A percentile compares a stretch with the other conserved stretches of the same genome.
phyloP scores from a whole-genome alignment of 2,329 filamentous ascomycete genomes.

The Hawksworthiomyces lignivorus region DNA sequence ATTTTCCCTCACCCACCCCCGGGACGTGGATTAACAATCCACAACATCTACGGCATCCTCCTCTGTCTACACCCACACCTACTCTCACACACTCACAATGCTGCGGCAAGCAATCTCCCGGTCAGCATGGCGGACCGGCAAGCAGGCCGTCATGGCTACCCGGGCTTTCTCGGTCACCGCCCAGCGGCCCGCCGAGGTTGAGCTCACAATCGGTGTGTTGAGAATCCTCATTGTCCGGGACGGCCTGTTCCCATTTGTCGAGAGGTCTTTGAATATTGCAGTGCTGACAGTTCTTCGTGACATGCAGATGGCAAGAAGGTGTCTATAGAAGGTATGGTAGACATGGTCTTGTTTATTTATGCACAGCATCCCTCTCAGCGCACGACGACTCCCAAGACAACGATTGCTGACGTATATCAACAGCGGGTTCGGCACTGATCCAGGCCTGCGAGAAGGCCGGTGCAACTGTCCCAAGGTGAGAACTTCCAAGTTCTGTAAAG shows the following conservation, averaged over 20 bases:
- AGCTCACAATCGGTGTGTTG: conserved; percentile 82
- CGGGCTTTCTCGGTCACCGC: conserved; percentile 77
- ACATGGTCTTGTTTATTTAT: not conserved
- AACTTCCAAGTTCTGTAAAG: conserved; percentile 12
- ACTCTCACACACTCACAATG: conserved; percentile 43
- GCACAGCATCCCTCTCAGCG: too few species aligned
- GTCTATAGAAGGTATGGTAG: conserved; percentile 77
- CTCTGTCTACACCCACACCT: conserved; percentile 22
- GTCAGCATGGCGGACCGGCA: conserved; percentile 59
- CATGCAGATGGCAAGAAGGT: conserved; percentile 91
- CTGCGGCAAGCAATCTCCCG: conserved; percentile 60
- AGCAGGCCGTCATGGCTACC: conserved; percentile 51
- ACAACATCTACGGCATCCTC: conserved; percentile 12
- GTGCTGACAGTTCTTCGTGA: conserved; percentile 13
- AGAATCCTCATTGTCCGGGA: too few species aligned
- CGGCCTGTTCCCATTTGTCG: too few species aligned
- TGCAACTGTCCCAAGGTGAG: conserved; percentile 74
- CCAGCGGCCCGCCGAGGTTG: conserved; percentile 80
- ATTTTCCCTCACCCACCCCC: conserved; percentile 19
- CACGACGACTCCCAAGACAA: too few species aligned
- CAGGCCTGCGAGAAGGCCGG: conserved; percentile 99
- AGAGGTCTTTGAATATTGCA: not conserved
- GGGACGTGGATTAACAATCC: conserved; percentile 7
- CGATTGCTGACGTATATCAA: conserved; percentile 19
- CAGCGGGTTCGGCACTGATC: conserved; percentile 93